Evolutionary conservation across 371 early-diverging fungal genomes (phyloP), one percentile per base, ranked within the genome.

Genomic region (Mucor mucedo): DNA sequence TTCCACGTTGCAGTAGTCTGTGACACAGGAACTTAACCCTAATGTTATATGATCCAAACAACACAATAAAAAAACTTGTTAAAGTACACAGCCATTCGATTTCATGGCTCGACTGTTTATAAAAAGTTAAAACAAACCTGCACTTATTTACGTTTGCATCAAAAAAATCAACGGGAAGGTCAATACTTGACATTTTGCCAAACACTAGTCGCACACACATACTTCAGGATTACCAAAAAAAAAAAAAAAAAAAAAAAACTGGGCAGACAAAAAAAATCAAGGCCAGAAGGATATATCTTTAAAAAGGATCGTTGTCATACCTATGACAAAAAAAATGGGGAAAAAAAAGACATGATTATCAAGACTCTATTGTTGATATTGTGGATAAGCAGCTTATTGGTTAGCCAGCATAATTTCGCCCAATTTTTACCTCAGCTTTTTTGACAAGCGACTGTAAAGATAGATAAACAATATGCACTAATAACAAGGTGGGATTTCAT

Each of bases 1-100:
- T 39, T 60, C 53, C 60, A 52, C 53, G 52, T 52, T 60, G 60
- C 53, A 60, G 42, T 38, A 32, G 33, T 41, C 30, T 40, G 53
- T 60, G 14, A 14, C 40, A 52, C 60, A 49, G 40, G 30, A 50
- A 50, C 28, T 30, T 27, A 44, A 44, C 13, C n/a, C 44, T 16
- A 44, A n/a, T 47, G 35, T 47, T 45, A 21, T 47, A 47, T 47
- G 47, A 21, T 21, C 47, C 21, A 47, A 47, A 47, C 47, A 47
- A 47, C 21, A 47, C 21, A 47, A 47, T 21, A 21, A 21, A 21
- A 47, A 44, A 44, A 44, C 5, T 14, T 0, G 4, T 13, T 16
- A 4, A 21, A 47, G 47, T n/a, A 35, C 35, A 35, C 35, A 8
- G 47, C 21, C 47, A 8, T 47, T 21, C 16, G 47, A 47, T 47